Conservation (phyloP, 1,139 yeast species). For the Diutina mesorugosa region DNA sequence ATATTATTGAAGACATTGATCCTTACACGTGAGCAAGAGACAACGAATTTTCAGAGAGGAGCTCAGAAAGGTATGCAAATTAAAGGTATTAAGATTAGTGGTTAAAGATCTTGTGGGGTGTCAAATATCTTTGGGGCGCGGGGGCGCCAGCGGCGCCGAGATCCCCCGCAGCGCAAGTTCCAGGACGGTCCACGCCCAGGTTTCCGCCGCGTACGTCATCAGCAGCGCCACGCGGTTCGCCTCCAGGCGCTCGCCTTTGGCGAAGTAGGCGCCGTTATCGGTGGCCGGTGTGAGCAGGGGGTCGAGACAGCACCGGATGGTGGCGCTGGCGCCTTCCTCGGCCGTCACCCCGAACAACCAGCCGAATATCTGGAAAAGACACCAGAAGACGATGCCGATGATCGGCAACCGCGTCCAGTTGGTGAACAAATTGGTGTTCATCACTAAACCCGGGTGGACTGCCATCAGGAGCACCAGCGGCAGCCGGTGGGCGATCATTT, state of each 20-base stretch:
- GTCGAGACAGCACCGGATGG: conserved; percentile 52
- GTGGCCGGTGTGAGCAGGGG: conserved; percentile 32
- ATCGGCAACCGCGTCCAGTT: conserved; percentile 73
- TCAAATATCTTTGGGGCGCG: not conserved
- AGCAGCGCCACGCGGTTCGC: conserved; percentile 51
- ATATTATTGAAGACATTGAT: not conserved
- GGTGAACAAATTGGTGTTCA: conserved; percentile 63
- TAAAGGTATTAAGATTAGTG: conserved; percentile 4
- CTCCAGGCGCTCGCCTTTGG: conserved; percentile 39
- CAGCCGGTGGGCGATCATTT: conserved; percentile 49
- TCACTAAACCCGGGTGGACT: conserved; percentile 79
- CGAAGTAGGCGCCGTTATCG: conserved; percentile 62
- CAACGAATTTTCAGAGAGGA: not conserved
- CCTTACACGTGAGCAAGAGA: conserved; percentile 4
- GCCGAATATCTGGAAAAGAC: conserved; percentile 55
- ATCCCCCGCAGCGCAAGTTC: conserved; percentile 41
- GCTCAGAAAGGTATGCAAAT: conserved; percentile 5
- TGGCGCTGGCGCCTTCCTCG: conserved; percentile 61
- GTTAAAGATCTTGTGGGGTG: conserved; percentile 6
- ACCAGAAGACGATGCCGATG: conserved; percentile 60
- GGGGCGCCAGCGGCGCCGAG: conserved; percentile 1
- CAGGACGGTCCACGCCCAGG: conserved; percentile 78
- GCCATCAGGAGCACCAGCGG: conserved; percentile 55
- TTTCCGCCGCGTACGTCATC: conserved; percentile 49
- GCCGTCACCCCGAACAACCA: conserved; percentile 55